Conservation (phyloP, 2,329 filamentous ascomycete genomes). For the Fonsecaea monophora region DNA sequence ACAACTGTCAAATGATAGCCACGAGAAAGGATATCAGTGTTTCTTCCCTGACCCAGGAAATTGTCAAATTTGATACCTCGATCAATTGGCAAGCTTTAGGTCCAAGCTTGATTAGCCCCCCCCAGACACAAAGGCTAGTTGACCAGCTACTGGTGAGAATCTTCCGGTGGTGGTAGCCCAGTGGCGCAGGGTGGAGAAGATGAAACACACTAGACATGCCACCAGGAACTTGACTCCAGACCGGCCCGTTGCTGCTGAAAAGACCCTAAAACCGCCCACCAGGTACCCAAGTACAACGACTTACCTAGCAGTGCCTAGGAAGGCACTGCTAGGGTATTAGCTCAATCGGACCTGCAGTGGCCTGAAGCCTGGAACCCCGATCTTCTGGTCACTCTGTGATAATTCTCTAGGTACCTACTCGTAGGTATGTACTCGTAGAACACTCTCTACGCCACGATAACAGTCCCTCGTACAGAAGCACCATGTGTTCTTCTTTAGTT, state of each 20-base stretch:
- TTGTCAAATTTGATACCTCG: constrained; percentile 25
- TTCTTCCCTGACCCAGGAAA: neutral
- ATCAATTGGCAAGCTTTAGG: constrained; percentile 15
- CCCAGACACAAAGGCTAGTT: constrained; percentile 9
- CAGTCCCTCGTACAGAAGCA: too few relatives aligned
- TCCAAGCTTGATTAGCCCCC: neutral
- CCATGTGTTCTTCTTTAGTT: too few relatives aligned
- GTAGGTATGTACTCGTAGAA: too few relatives aligned
- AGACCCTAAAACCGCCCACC: constrained; percentile 6
- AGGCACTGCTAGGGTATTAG: neutral
- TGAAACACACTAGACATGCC: constrained; percentile 18
- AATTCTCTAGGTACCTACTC: too few relatives aligned
- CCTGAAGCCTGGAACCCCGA: constrained; percentile 3
- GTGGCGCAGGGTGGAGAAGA: constrained; percentile 1
- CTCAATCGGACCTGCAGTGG: constrained; percentile 22
- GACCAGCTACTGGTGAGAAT: constrained; percentile 11
- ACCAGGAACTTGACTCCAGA: constrained; percentile 24
- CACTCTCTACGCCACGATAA: too few relatives aligned
- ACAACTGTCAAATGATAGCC: neutral
- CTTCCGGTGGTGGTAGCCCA: constrained; percentile 14
- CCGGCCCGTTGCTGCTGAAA: constrained; percentile 10
- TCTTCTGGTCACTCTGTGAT: neutral
- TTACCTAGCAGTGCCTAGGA: too few relatives aligned
- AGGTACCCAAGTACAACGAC: neutral
- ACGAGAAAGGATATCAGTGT: neutral